Conservation (phyloP, 179 eudicot genomes). For the Nepenthes alata region DNA sequence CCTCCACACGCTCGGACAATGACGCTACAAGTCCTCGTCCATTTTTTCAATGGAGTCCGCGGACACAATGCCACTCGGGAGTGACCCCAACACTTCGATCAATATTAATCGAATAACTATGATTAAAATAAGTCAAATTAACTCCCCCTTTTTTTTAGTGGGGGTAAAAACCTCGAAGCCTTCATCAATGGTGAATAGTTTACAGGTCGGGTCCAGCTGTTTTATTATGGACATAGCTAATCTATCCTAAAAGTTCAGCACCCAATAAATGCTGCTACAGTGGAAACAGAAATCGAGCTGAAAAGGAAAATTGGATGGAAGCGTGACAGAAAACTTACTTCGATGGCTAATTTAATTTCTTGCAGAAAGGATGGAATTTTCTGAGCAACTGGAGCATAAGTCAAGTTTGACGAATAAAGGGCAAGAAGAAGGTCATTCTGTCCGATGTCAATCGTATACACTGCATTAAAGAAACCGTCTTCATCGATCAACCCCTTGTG, state of each 20-base stretch:
- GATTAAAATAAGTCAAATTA: too few species aligned
- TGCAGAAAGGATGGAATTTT: slow-evolving; percentile 33
- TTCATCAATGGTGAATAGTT: too few species aligned
- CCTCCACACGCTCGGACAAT: too few species aligned
- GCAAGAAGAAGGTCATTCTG: slow-evolving; percentile 32
- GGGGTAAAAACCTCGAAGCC: too few species aligned
- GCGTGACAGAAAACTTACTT: slow-evolving; percentile 10
- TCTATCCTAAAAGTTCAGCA: not conserved
- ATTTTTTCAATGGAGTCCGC: too few species aligned
- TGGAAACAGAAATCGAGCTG: not conserved
- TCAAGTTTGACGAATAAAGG: slow-evolving; percentile 27
- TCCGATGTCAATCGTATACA: slow-evolving; percentile 38
- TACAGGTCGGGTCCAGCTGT: too few species aligned
- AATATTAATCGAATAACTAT: too few species aligned
- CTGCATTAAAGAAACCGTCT: slow-evolving; percentile 23
- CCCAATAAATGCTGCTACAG: not conserved
- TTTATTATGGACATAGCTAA: too few species aligned
- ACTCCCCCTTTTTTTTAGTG: too few species aligned
- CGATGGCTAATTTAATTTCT: slow-evolving; percentile 26
- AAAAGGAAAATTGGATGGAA: not conserved
- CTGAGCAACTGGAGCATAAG: slow-evolving; percentile 21
- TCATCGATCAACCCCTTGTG: slow-evolving; percentile 18
- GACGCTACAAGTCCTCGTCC: too few species aligned
- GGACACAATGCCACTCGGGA: too few species aligned
- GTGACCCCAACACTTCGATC: too few species aligned